Evolutionary conservation across 306 rosid species (phyloP).

Genomic region (Inga laurina): DNA sequence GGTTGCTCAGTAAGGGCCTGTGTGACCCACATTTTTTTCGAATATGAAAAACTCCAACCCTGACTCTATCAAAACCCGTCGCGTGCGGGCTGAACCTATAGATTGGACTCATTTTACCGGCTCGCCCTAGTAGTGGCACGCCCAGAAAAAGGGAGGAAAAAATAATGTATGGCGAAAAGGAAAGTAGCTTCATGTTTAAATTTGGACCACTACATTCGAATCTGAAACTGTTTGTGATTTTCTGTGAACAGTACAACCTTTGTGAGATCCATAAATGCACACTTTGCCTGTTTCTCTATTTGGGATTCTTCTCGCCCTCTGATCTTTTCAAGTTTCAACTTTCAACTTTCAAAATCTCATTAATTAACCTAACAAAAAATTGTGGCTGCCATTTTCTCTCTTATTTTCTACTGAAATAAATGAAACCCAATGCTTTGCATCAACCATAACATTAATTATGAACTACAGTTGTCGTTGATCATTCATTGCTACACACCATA

Average conservation of each 20-base stretch:
- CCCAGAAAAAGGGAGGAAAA: neutral
- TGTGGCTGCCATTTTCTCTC: neutral
- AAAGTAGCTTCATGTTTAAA: neutral
- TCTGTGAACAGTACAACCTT: neutral
- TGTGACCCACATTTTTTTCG: too few species aligned
- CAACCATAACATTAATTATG: neutral
- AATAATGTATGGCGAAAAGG: neutral
- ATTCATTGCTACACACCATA: neutral
- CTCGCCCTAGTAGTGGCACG: too few species aligned
- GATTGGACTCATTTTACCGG: too few species aligned
- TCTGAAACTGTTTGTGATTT: constrained; percentile 6
- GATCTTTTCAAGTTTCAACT: neutral
- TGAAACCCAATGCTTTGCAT: neutral
- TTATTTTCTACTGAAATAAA: neutral
- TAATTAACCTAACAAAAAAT: neutral
- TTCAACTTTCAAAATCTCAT: neutral
- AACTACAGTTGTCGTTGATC: neutral
- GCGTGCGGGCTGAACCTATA: too few species aligned
- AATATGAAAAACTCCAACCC: too few species aligned
- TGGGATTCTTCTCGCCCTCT: constrained; percentile 10
- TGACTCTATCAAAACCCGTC: too few species aligned
- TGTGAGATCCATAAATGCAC: constrained; percentile 33
- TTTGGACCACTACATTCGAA: constrained; percentile 31
- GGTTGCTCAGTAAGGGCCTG: too few species aligned
- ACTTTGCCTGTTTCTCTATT: constrained; percentile 16